Evolutionary conservation across 2,329 filamentous ascomycete genomes (phyloP), one percentile per base, ranked within the genome.

Genomic region (Xylogone sp.): DNA sequence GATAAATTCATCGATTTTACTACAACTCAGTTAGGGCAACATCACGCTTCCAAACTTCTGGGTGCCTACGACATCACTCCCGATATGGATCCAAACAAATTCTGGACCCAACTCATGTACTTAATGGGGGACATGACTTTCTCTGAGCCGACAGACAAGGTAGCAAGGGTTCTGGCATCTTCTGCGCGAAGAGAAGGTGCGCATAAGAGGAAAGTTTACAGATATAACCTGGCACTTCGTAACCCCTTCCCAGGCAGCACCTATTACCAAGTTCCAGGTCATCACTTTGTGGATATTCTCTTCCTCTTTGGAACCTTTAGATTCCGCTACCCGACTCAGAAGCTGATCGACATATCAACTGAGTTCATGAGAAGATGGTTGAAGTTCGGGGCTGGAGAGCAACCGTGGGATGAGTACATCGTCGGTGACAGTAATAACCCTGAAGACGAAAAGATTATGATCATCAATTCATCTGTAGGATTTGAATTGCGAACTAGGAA

Each of bases 1-100:
- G n/a, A 39, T 13, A 16, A 39, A 4, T 39, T 39, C n/a, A 18
- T 39, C 8, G 34, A 6, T 5, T 16, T 18, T 18, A 39, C 13
- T 4, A 39, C n/a, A 6, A 39, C 10, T 5, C n/a, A 39, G 5
- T 16, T 39, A 4, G 34, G 34, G n/a, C 8, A 39, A 16, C 34
- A 39, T 4, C 10, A 39, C n/a, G 34, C 34, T 39, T 39, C 34
- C 4, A 39, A 60, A 5, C 55, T 70, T 12, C 59, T 77, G 1
- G 58, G 63, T 2, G 61, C 64, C 3, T 79, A 79, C 57, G 59
- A 65, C 1, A 68, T 60, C 19, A 60, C 1, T 48, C 66, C 7
- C 56, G 62, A 3, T 65, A 39, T 39, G 34, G 34, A 39, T 16
- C 10, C 4, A 4, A 39, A 39, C 34, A 39, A 39, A 16, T 39